Evolutionary conservation across 495 filamentous ascomycete genomes (phyloP), one percentile per base, ranked within the genome.

Genomic region (Tuber calosporum): DNA sequence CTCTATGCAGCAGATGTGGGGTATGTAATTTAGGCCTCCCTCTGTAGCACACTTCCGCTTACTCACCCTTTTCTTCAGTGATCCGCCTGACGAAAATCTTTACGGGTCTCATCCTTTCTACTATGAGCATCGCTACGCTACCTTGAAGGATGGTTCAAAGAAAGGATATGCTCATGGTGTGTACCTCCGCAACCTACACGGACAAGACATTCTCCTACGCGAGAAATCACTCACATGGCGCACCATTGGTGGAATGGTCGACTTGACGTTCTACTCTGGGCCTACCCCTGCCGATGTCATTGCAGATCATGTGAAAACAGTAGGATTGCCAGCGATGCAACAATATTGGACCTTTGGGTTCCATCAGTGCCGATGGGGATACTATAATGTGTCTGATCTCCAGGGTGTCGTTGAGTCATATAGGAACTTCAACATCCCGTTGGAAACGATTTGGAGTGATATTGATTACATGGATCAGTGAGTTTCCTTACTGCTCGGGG

Each of bases 381-480:
- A 93, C 80, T 86, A 84, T 69, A 92, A 94, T 84, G 86, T 88
- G 53, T 94, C 87, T 74, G 89, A 92, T 34, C 87, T 95, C 36
- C 91, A 91, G 36, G 92, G 92, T 77, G 91, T 90, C 4, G 88
- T 95, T 42, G 87, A 89, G 53, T 94, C 94, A 81, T 95, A 96
- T 83, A 90, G 87, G 75, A 80, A 84, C 58, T 92, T 92, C 15
- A 83, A 83, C 17, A 96, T 96, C 74, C 93, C 93, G 0, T 84
- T 97, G 8, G 92, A 97, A 82, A 93, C 91, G 0, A 92, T 93
- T 88, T 96, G 93, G 92, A 94, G 89, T 3, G 92, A 94, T 78
- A 94, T 94, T 69, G 88, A 92, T 81, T 91, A 92, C 81, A 91
- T 92, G 89, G 66, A 75, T 48, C 42, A 66, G 26, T 86, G 85